Base-by-base conservation (phyloP, 371 early-diverging fungal genomes). In the Basidiobolus meristosporus region DNA sequence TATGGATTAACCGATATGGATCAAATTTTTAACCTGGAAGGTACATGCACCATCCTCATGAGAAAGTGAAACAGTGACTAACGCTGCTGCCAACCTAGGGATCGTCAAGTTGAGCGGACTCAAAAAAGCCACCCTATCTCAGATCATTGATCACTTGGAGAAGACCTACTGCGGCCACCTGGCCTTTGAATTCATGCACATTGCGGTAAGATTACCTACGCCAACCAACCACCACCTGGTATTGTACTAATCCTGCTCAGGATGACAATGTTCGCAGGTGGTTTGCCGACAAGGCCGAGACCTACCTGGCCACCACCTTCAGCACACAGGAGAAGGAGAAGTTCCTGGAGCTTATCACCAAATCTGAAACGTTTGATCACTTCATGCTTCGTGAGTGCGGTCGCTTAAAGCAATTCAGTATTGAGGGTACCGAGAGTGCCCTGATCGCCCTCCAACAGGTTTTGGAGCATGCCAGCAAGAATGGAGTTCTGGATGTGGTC, bases 361-460 rank as follows among this genome's bases (percentile, higher is more conserved):
- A 38, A 7, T 28, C 41, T 5, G 36, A 64, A 63, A 67, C 70
- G 2, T 96, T 93, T 66, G 97, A 96, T 59, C 88, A 85, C 47
- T 92, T 90, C 48, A 82, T 93, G 79, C 82, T 78, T 32, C 89
- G 85, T 47, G 83, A 80, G 53, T 96, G 91, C 58, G 84, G 85
- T 7, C 82, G 86, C 46, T 77, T 90, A 37, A 95, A 95, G 59
- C 70, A 95, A n/a, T 96, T 91, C 45, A 93, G 97, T 11, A 56
- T 96, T n/a, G 92, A 96, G 53, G 97, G 97, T 14, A 86, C 85
- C n/a, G 97, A 96, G 54, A 76, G 80, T 44, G 88, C 92, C 77
- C 86, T 92, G 73, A 77, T 88, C 0, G 87, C 80, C 5, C 53
- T 95, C 28, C 85, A 91, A 53, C 60, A 77, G 37, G 52, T 90